A percentile compares a stretch with the other conserved stretches of the same genome.
Evolutionary conservation across 2,329 filamentous ascomycete species (phyloP).

Genomic region (Ophiostoma fasciatum): DNA sequence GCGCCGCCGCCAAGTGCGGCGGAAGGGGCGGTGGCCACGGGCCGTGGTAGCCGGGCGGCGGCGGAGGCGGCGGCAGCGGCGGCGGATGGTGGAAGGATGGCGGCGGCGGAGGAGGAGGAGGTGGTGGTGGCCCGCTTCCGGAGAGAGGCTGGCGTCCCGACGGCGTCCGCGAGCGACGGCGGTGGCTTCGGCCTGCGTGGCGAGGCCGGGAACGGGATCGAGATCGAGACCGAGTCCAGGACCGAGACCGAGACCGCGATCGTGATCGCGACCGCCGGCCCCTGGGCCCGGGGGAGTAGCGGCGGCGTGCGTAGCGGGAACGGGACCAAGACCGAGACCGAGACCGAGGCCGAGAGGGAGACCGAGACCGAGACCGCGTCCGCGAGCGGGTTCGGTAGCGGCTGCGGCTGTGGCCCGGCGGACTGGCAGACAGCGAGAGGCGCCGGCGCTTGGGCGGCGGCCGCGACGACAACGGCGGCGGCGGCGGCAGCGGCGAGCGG

Average conservation of each 20-base stretch:
- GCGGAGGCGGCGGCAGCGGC: neutral
- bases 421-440: too few species aligned
- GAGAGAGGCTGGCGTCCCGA: neutral
- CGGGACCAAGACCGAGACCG: slow-evolving; percentile 1
- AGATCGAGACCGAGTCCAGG: too few species aligned
- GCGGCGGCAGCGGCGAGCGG: too few species aligned
- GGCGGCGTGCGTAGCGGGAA: neutral
- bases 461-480: neutral
- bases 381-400: neutral
- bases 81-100: neutral
- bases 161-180: too few species aligned
- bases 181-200: too few species aligned
- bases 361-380: neutral
- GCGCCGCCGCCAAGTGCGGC: too few species aligned
- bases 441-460: neutral
- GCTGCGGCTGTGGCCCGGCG: slow-evolving; percentile 1
- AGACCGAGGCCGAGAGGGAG: neutral
- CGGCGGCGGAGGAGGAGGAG: neutral
- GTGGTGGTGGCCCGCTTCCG: neutral
- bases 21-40: slow-evolving; percentile 9
- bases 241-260: neutral
- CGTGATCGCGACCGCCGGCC: slow-evolving; percentile 1
- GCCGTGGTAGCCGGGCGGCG: slow-evolving; percentile 8
- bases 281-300: neutral
- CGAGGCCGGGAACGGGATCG: too few species aligned